Evolutionary conservation across 768 basidiomycete species (phyloP), one percentile per base, ranked within the genome.

Genomic region (Hygrocybe punicea): DNA sequence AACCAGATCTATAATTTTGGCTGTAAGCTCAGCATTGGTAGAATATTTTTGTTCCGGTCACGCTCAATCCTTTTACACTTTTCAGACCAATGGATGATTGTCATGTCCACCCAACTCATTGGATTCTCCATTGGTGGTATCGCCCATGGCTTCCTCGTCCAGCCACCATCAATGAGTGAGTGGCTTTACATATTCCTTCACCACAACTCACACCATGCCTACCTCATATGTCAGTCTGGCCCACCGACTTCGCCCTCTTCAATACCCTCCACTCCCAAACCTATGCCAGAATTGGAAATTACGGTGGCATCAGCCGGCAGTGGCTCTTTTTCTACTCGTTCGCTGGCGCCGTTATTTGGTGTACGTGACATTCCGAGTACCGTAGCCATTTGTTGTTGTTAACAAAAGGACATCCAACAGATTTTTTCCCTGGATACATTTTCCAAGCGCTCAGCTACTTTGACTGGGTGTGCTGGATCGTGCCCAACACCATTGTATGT

Each of bases 51-150:
- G 10, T 21, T 36, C n/a, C 33, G 11, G 36, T 42, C 51, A 13
- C 52, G 33, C 19, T 23, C 25, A 37, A 10, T 46, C n/a, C 25
- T 34, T 55, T 46, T 33, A 62, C 39, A 4, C 8, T 60, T n/a
- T 17, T 23, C 60, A 81, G 88, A 91, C 69, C 87, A 89, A 72
- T 87, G 89, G 85, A 81, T 91, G 69, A 71, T 91, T 19, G 86
- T 91, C 23, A 83, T 91, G 73, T 85, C 83, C 29, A 84, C 85
- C 1, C 85, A 87, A 64, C 73, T 90, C 54, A 89, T 91, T 53
- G 89, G 91, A 11, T 92, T 92, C 75, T 91, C 89, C 4, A 83
- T 91, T 55, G 91, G 90, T 75, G 65, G 83, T 62, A 62, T 91
- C 76, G 61, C 82, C 6, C 82, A 86, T 29, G 84, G 90, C 10